These are phyloP conservation scores for Gentiana dahurica DNA, from an alignment of 257 asterid species.

Conservation along the genomic window DNA sequence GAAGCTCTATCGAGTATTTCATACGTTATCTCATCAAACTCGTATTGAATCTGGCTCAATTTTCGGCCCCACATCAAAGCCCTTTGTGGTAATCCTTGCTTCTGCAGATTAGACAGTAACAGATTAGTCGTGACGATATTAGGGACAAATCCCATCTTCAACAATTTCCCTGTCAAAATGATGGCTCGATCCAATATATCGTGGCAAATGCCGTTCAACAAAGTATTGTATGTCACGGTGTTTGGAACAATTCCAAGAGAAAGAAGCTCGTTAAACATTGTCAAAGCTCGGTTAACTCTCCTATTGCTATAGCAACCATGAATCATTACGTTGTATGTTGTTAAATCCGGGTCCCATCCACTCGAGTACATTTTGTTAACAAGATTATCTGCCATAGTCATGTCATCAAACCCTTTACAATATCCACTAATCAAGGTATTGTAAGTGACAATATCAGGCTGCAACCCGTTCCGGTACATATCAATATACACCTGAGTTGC, in stretches of 20 bases:
- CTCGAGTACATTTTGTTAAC: constrained; percentile 39
- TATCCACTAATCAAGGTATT: constrained; percentile 81
- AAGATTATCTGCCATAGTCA: constrained; percentile 53
- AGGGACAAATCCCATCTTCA: constrained; percentile 81
- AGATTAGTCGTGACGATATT: constrained; percentile 63
- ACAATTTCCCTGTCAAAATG: constrained; percentile 77
- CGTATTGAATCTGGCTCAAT: constrained; percentile 60
- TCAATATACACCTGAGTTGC: constrained; percentile 56
- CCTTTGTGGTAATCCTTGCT: constrained; percentile 79
- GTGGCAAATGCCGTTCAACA: constrained; percentile 59
- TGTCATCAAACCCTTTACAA: constrained; percentile 59
- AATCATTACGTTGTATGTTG: constrained; percentile 72
- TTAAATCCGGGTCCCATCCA: constrained; percentile 77
- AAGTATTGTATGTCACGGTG: constrained; percentile 77
- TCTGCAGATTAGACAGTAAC: constrained; percentile 65
- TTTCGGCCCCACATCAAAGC: constrained; percentile 75
- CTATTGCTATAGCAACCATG: constrained; percentile 62
- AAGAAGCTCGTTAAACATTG: constrained; percentile 61
- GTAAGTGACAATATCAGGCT: constrained; percentile 75
- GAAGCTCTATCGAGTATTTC: constrained; percentile 56
- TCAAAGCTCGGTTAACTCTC: constrained; percentile 57
- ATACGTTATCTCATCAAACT: constrained; percentile 71
- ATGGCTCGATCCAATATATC: constrained; percentile 80
- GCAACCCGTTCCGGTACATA: constrained; percentile 48
- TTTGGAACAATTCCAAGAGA: constrained; percentile 75